Base-by-base conservation (phyloP, 352 stramenopile species). In the Thraustotheca clavata region DNA sequence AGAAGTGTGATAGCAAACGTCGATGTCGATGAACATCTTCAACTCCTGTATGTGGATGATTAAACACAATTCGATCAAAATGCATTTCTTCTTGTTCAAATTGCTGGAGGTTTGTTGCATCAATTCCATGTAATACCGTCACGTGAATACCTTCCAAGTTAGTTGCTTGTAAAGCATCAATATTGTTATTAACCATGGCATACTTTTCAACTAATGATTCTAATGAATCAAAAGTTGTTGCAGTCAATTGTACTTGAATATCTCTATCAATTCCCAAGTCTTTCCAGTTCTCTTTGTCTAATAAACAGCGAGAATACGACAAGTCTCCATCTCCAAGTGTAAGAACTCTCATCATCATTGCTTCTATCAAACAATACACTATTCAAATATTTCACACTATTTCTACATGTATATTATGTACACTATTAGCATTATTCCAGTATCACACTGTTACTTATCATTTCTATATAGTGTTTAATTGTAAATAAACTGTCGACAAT, bases 21-120 rank as follows among this genome's bases (percentile, higher is more conserved):
- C 79, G 80, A 76, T 98, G 92, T 5, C 86, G 76, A 52, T 61
- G 57, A 20, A 93, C 77, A 71, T 96, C 90, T 75, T 98, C 92
- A 36, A 87, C 88, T 6, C 89, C 92, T 57, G 91, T 87, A 70
- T 98, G 92, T 14, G 92, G 92, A 71, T 98, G 92, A 70, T 98
- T 92, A 72, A 98, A 98, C n/a, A 97, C 77, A 14, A 98, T 79
- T 52, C 77, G 63, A 60, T 93, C 76, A 35, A 91, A 95, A 20
- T 63, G 40, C 18, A 14, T 36, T 11, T 40, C n/a, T 9, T 66
- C 71, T 12, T 73, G 52, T 12, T 34, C 31, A 24, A 88, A 68
- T 2, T 73, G 77, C 36, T 67, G 57, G 22, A 91, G 48, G 55
- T 82, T 86, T 11, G 81, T 88, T 3, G 83, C 83, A 34, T 92